Evolutionary conservation across 139 green algal species (phyloP).

Genomic region (Pleodorina starrii): DNA sequence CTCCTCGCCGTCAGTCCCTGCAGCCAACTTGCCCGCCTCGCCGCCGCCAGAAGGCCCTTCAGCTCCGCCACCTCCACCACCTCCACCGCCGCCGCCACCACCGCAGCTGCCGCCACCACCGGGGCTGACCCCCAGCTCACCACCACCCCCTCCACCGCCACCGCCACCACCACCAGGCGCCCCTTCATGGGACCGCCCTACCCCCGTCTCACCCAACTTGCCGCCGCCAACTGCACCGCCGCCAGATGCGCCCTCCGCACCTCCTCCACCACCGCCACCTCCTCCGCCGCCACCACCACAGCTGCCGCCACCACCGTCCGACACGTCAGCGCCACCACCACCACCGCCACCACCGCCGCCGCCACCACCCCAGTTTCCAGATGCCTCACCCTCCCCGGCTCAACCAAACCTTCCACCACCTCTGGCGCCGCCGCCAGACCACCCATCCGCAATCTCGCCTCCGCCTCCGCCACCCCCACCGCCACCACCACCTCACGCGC

Average conservation of each 20-base stretch:
- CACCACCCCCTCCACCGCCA: background rate
- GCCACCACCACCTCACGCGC: background rate
- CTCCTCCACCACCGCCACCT: background rate
- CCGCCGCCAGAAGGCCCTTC: background rate
- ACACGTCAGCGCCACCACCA: background rate
- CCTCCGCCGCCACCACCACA: background rate
- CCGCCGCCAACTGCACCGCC: background rate
- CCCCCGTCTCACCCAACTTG: no score
- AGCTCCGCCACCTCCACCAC: no score
- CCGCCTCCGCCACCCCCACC: background rate
- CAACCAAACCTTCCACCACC: background rate
- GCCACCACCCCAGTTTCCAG: background rate
- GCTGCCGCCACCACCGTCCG: background rate
- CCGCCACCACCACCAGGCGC: background rate
- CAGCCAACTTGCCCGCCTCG: background rate
- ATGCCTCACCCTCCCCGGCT: background rate
- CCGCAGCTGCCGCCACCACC: background rate
- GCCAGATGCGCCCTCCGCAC: background rate
- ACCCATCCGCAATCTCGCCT: background rate
- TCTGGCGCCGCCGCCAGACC: background rate
- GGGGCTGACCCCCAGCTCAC: background rate
- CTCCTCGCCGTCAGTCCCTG: no score
- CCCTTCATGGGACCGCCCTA: no score
- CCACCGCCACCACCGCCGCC: conserved; percentile 2
- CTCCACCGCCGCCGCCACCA: background rate